Evolutionary conservation across 108 stramenopile species (phyloP), one percentile per base, ranked within the genome.

Genomic region (Discostella pseudostelligera): DNA sequence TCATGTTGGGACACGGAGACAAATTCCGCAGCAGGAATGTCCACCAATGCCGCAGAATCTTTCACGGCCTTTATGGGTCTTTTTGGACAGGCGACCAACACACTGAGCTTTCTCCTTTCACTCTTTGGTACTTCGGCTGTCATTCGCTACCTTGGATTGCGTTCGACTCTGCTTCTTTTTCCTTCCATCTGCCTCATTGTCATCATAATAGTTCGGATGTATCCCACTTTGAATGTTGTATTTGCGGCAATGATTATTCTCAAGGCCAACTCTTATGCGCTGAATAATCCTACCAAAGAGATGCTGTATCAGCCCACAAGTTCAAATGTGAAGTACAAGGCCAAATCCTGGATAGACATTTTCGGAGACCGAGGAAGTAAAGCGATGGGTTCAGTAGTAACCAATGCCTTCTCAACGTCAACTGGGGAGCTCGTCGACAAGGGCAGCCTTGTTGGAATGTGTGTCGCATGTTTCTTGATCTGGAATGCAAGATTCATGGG

Each of bases 241-340:
- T 98, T 98, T 67, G 74, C 85, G 14, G 95, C 95, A 40, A 93
- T 98, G 96, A 97, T 98, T 77, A 69, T 96, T 74, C 90, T 97
- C 65, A 97, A 98, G 78, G 96, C 90, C 4, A 85, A 84, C 65
- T 92, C 90, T 16, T 98, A 98, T 81, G 89, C 94, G 22, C 76
- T 98, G 56, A 98, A 98, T 81, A 98, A 98, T 67, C 97, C 97
- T 14, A 96, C 95, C 60, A 98, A 98, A 65, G 97, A 98, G 74
- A 96, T 98, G 50, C 79, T 98, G 13, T 98, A 98, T 70, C 96
- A 96, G 67, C 96, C 95, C 2, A 98, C 97, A 51, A 90, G 88
- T 56, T 72, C 90, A 12, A 88, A 81, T 10, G 96, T 98, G 20
- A 94, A 95, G 43, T 98, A 96, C 83, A 98, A 98, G 84, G 90